Base-by-base conservation (phyloP, 345 rosid genomes). In the Murraya koenigii region DNA sequence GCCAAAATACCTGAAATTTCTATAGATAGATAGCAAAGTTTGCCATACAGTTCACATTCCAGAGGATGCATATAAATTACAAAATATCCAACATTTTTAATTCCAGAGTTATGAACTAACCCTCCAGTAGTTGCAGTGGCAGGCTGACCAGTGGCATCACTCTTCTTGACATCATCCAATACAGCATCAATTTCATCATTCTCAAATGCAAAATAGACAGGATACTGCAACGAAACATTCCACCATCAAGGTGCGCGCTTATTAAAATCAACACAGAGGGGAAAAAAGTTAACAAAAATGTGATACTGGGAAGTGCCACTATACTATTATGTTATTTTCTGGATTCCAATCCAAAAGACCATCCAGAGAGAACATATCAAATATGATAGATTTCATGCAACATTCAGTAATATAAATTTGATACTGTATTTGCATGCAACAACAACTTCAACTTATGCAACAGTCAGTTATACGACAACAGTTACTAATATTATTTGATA, bases 81-180 rank as follows among this genome's bases (percentile, higher is more conserved):
- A 58, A 55, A 39, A 52, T 54, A 8, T 81, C 72, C 22, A 52
- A 74, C 41, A 74, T 8, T 69, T 58, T 20, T 9, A 4, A 79
- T 8, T 62, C 64, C 8, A 30, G 74, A 55, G 75, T 49, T 56
- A 56, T 65, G 69, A 66, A 92, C 98, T 86, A 78, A 96, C 99
- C 99, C 97, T 83, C 98, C 98, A 6, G 97, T 89, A 22, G 97
- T 96, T 23, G 99, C 97, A 77, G 98, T 90, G 80, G 98, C 98
- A 69, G 92, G 94, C 82, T 90, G 99, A 82, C 99, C 97, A 79
- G 87, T 86, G 30, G 83, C 91, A 82, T 96, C 99, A 89, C 83
- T 89, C 81, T 85, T 92, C 91, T 91, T 90, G 66, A 96, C 87
- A 81, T 91, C 97, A 78, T 93, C 91, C 88, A 94, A 84, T 66